Evolutionary conservation across 139 green algal species (phyloP).

Genomic region (Coccomyxa sp.): DNA sequence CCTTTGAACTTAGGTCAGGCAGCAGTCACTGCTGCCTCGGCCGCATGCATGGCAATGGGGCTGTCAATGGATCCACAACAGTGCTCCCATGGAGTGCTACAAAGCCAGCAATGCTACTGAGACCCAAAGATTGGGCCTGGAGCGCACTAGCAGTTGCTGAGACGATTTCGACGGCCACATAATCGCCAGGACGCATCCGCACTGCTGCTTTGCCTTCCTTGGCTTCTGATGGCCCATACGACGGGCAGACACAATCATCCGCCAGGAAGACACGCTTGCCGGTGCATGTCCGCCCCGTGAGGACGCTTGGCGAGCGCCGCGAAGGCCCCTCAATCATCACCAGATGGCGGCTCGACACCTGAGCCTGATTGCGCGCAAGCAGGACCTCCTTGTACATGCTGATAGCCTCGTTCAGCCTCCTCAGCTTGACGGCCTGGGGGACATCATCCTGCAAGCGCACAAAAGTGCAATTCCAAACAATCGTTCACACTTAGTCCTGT

Average conservation of each 20-base stretch:
- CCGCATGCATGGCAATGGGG: too few species aligned
- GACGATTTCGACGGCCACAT: conserved; percentile 48
- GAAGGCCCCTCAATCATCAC: conserved; percentile 65
- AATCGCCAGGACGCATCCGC: conserved; percentile 47
- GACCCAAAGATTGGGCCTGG: conserved; percentile 25
- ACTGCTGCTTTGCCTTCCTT: conserved; percentile 3
- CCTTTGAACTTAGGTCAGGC: too few species aligned
- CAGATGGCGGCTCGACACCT: conserved; percentile 54
- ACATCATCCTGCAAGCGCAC: conserved; percentile 54
- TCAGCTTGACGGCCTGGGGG: conserved; percentile 51
- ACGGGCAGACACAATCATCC: neutral
- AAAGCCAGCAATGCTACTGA: conserved; percentile 50
- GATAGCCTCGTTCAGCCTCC: conserved; percentile 64
- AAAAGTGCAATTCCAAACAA: neutral
- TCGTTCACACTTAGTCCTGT: neutral
- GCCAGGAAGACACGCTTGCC: conserved; percentile 66
- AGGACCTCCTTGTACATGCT: conserved; percentile 33
- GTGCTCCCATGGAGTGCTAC: conserved; percentile 33
- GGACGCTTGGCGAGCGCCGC: conserved; percentile 10
- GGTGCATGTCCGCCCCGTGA: conserved; percentile 61
- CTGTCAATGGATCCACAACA: neutral
- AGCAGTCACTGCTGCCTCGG: too few species aligned
- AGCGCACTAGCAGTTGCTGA: conserved; percentile 30
- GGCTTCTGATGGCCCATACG: neutral
- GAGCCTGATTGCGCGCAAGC: conserved; percentile 3